Evolutionary conservation across 31 red algal genomes (phyloP).

Genomic region (Asparagopsis taxiformis): DNA sequence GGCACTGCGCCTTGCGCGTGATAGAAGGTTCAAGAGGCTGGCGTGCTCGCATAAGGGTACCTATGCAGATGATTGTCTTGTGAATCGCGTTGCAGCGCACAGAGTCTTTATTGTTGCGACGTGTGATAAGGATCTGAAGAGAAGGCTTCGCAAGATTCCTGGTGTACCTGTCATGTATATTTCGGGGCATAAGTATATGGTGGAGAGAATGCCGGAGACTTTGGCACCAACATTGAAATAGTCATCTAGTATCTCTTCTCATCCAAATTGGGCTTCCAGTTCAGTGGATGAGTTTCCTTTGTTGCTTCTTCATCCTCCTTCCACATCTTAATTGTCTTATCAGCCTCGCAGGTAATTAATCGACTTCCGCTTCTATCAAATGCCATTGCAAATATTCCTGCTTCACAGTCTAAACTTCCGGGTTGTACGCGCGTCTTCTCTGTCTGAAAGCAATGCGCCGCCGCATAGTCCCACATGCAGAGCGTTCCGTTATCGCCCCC

Average conservation of each 20-base stretch:
- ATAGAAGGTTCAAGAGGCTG: constrained; percentile 73
- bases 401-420: constrained; percentile 75
- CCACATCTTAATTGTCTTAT: constrained; percentile 93
- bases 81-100: constrained; percentile 74
- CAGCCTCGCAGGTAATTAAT: constrained; percentile 83
- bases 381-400: constrained; percentile 72
- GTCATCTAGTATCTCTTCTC: constrained; percentile 25
- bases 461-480: constrained; percentile 74
- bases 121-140: constrained; percentile 88
- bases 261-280: constrained; percentile 39
- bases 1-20: constrained; percentile 81
- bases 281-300: constrained; percentile 61
- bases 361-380: constrained; percentile 77
- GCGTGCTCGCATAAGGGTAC: constrained; percentile 91
- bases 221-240: constrained; percentile 45
- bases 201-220: constrained; percentile 90
- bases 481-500: constrained; percentile 80
- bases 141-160: constrained; percentile 87
- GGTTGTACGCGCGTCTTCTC: constrained; percentile 64
- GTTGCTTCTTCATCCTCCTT: constrained; percentile 64
- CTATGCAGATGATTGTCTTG: constrained; percentile 97
- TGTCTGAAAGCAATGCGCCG: constrained; percentile 73
- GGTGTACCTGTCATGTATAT: constrained; percentile 99
- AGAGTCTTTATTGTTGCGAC: constrained; percentile 95
- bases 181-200: constrained; percentile 82